Percentiles rank a stretch among this genome's conserved stretches.
Conservation (phyloP, 2,329 filamentous ascomycete species). For the Aspergillus amoenus region DNA sequence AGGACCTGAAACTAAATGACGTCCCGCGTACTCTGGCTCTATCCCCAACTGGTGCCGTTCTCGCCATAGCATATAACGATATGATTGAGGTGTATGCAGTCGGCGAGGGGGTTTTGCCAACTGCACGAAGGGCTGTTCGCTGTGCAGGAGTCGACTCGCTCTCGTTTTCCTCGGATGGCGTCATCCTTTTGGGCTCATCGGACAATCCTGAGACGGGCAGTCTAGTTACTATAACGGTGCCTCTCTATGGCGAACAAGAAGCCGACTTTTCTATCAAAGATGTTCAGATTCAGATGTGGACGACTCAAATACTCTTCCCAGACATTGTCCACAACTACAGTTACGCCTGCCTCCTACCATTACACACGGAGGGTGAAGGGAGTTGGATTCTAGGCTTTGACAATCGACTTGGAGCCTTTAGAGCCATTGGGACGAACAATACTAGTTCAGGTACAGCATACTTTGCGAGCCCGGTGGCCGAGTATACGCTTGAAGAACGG, state of each 20-base stretch:
- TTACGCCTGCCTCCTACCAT: constrained; percentile 67
- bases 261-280: constrained; percentile 54
- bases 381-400: constrained; percentile 79
- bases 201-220: constrained; percentile 63
- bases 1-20: constrained; percentile 75
- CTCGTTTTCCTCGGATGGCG: constrained; percentile 74
- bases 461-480: constrained; percentile 66
- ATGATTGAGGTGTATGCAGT: constrained; percentile 86
- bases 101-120: constrained; percentile 60
- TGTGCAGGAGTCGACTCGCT: constrained; percentile 73
- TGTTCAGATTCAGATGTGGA: constrained; percentile 75
- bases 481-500: constrained; percentile 54
- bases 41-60: constrained; percentile 75
- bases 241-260: constrained; percentile 66
- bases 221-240: constrained; percentile 75
- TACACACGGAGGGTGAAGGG: constrained; percentile 57
- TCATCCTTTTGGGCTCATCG: constrained; percentile 75
- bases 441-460: constrained; percentile 74
- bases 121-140: constrained; percentile 72
- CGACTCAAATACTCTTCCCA: constrained; percentile 79
- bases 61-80: constrained; percentile 81
- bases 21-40: constrained; percentile 75
- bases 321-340: constrained; percentile 78
- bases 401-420: constrained; percentile 72
- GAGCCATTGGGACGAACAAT: constrained; percentile 73